Percentiles rank a stretch among this genome's conserved stretches.
phyloP scores from a whole-genome alignment of 192 early-diverging fungal genomes.

The Podochytrium sp. region DNA sequence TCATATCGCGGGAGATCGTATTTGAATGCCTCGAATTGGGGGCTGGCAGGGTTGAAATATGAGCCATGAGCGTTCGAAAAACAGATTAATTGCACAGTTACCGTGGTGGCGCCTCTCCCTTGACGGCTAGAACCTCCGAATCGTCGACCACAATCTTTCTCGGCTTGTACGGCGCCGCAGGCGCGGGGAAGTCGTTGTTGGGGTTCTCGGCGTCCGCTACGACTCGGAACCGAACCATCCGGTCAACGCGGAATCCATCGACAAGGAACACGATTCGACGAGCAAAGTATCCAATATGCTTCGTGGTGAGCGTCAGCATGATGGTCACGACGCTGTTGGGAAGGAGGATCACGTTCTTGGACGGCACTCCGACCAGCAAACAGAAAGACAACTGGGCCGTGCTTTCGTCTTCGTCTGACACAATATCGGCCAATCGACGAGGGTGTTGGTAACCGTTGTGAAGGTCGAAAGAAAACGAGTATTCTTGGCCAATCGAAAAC shows the following conservation, averaged over 20 bases:
- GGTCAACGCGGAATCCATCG: background rate
- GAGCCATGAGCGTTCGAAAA: background rate
- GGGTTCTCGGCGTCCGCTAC: background rate
- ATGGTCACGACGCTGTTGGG: background rate
- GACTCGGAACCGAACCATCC: background rate
- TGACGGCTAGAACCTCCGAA: background rate
- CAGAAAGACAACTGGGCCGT: background rate
- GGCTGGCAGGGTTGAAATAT: constrained; percentile 9
- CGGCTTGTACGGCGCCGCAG: constrained; percentile 2
- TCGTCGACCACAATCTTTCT: background rate
- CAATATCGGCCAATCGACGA: background rate
- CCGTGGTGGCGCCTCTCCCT: constrained; percentile 12
- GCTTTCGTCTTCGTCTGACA: background rate
- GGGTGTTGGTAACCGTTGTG: constrained; percentile 9
- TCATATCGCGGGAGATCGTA: constrained; percentile 1
- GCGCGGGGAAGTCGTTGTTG: background rate
- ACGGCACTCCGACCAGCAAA: background rate
- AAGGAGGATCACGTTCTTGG: background rate
- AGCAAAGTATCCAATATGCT: constrained; percentile 2
- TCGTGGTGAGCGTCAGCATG: background rate
- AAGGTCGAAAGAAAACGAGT: background rate
- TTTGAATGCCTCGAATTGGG: constrained; percentile 18
- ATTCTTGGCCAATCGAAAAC: background rate
- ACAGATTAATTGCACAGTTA: background rate
- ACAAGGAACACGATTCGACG: constrained; percentile 13